Evolutionary conservation across 495 filamentous ascomycete species (phyloP).

Genomic region (Penicillium alfredii): DNA sequence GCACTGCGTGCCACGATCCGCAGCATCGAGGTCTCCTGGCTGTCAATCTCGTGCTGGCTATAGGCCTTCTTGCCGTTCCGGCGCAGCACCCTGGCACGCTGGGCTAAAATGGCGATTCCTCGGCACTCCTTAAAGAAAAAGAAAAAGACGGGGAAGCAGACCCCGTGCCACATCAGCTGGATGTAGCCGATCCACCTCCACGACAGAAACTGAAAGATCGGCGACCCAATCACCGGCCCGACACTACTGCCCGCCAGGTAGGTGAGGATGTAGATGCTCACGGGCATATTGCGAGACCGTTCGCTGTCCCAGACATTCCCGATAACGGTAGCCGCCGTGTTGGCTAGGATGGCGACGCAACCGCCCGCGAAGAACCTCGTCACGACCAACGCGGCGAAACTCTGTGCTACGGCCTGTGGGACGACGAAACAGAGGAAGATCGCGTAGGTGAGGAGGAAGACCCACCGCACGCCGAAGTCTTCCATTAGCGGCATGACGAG

Average conservation of each 20-base stretch:
- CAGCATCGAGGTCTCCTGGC: conserved; percentile 15
- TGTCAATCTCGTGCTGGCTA: conserved; percentile 34
- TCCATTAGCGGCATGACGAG: conserved; percentile 49
- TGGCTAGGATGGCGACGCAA: conserved; percentile 39
- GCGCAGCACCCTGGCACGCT: conserved; percentile 28
- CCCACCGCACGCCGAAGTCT: conserved; percentile 41
- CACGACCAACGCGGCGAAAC: conserved; percentile 45
- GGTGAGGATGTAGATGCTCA: conserved; percentile 39
- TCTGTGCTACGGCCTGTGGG: conserved; percentile 43
- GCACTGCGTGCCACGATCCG: conserved; percentile 23
- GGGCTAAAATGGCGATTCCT: conserved; percentile 33
- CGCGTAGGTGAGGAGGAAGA: conserved; percentile 41
- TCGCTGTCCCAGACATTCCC: conserved; percentile 45
- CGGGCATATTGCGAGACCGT: conserved; percentile 35
- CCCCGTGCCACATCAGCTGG: conserved; percentile 42
- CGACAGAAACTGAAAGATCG: conserved; percentile 32
- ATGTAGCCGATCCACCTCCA: conserved; percentile 49
- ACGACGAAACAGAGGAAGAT: conserved; percentile 42
- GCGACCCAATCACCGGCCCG: conserved; percentile 43
- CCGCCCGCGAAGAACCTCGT: conserved; percentile 45
- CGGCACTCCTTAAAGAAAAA: conserved; percentile 40
- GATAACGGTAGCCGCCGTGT: conserved; percentile 41
- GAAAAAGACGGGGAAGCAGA: conserved; percentile 32
- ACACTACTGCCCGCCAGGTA: conserved; percentile 40
- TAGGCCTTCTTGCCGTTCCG: conserved; percentile 25